A percentile compares a stretch with the other conserved stretches of the same genome.
Evolutionary conservation across 768 basidiomycete species (phyloP).

Genomic region (Mycena floridula): DNA sequence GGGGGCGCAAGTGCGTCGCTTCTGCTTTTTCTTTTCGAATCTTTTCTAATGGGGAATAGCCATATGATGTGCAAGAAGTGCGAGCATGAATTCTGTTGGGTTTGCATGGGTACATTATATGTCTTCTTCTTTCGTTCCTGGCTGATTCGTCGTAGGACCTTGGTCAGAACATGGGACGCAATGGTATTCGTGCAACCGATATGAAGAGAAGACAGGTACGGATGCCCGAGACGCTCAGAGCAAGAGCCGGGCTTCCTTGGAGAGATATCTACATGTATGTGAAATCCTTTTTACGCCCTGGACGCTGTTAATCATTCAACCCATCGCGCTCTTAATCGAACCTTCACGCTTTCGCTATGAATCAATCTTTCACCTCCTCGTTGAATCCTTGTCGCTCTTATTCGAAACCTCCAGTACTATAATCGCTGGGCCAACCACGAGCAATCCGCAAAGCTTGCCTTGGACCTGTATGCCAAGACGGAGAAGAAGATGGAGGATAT

Average conservation of each 20-base stretch:
- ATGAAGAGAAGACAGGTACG: conserved; percentile 85
- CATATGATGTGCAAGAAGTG: conserved; percentile 99
- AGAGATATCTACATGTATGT: conserved; percentile 92
- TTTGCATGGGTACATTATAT: conserved; percentile 99
- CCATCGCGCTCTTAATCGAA: too few relatives aligned
- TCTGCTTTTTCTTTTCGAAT: conserved; percentile 3
- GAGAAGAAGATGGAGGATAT: conserved; percentile 99
- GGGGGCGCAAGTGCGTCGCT: conserved; percentile 92
- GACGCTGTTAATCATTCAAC: not conserved
- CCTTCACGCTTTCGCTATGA: too few relatives aligned
- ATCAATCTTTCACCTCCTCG: too few relatives aligned
- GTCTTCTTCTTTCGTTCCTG: too few relatives aligned
- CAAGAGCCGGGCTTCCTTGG: conserved; percentile 81
- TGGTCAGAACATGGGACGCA: conserved; percentile 97
- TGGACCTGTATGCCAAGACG: conserved; percentile 89
- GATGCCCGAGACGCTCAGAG: conserved; percentile 92
- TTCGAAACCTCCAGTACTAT: too few relatives aligned
- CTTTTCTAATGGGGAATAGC: conserved; percentile 34
- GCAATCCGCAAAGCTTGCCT: conserved; percentile 94
- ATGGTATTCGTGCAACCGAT: conserved; percentile 98
- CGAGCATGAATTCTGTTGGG: conserved; percentile 98
- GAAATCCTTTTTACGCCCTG: not conserved
- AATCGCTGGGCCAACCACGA: conserved; percentile 99
- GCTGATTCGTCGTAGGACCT: too few relatives aligned
- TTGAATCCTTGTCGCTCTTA: too few relatives aligned